Evolutionary conservation across 352 stramenopile genomes (phyloP).

Genomic region (Peronosclerospora sorghi): DNA sequence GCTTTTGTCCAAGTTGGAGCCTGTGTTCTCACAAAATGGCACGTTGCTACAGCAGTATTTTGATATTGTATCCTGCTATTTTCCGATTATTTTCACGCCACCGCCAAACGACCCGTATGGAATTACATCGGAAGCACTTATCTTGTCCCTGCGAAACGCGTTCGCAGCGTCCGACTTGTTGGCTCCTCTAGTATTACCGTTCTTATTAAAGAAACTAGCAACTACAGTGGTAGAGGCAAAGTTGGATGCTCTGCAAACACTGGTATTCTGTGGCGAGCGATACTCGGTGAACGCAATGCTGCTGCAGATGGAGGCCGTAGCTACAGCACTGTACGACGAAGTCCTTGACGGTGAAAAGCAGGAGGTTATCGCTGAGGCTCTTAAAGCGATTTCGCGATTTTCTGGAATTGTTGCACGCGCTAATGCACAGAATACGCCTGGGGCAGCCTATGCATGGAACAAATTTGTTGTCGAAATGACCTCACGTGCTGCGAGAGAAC

Average conservation of each 20-base stretch:
- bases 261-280: slow-evolving; percentile 70
- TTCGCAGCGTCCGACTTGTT: slow-evolving; percentile 74
- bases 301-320: slow-evolving; percentile 53
- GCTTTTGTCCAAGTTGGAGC: slow-evolving; percentile 43
- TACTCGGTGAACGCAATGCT: slow-evolving; percentile 76
- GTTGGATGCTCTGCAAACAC: slow-evolving; percentile 68
- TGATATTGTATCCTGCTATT: slow-evolving; percentile 86
- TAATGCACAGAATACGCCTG: slow-evolving; percentile 39
- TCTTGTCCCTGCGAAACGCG: slow-evolving; percentile 62
- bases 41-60: slow-evolving; percentile 77
- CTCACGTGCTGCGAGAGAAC: slow-evolving; percentile 47
- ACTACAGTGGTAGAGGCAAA: slow-evolving; percentile 72
- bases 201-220: slow-evolving; percentile 81
- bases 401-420: slow-evolving; percentile 49
- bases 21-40: slow-evolving; percentile 57
- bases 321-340: slow-evolving; percentile 67
- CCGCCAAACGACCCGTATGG: slow-evolving; percentile 86
- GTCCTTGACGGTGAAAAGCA: slow-evolving; percentile 80
- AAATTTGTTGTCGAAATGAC: slow-evolving; percentile 79
- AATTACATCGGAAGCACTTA: slow-evolving; percentile 82
- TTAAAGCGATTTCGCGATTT: slow-evolving; percentile 52
- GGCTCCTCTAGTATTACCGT: slow-evolving; percentile 70
- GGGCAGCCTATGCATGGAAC: slow-evolving; percentile 66
- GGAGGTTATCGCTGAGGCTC: slow-evolving; percentile 56
- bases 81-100: slow-evolving; percentile 87